Evolutionary conservation across 495 filamentous ascomycete species (phyloP).

Genomic region (Durotheca rogersii): DNA sequence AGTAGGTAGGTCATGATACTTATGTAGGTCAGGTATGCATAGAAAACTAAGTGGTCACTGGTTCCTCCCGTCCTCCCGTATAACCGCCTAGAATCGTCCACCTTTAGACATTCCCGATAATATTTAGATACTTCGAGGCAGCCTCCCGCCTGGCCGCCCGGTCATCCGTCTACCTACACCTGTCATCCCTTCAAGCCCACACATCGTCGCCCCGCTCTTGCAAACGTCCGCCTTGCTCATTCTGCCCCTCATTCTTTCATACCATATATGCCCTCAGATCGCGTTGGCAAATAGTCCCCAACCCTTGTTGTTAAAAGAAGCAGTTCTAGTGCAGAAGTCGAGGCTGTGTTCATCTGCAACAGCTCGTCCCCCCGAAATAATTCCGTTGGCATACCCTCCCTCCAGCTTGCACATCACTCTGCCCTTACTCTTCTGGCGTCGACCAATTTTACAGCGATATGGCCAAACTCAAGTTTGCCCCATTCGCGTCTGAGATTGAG

Average conservation of each 20-base stretch:
- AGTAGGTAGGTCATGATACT: not conserved
- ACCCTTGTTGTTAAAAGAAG: no score
- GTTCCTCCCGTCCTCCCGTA: no score
- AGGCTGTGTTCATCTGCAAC: constrained; percentile 6
- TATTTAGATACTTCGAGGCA: not conserved
- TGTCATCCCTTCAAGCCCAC: constrained; percentile 22
- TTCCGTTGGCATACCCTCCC: not conserved
- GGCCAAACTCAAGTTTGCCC: constrained; percentile 62
- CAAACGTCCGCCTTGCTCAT: constrained; percentile 3
- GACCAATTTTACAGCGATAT: constrained; percentile 20
- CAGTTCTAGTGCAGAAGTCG: constrained; percentile 5
- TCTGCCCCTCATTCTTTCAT: constrained; percentile 22
- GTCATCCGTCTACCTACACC: no score
- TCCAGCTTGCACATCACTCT: not conserved
- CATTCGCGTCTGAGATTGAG: constrained; percentile 92
- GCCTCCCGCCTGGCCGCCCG: no score
- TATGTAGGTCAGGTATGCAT: not conserved
- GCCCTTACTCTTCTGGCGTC: not conserved
- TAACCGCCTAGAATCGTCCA: not conserved
- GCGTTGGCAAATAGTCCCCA: no score
- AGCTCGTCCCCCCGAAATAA: not conserved
- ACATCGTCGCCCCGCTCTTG: constrained; percentile 18
- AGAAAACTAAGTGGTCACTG: not conserved
- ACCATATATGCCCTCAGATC: not conserved
- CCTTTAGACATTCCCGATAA: not conserved